A percentile compares a stretch with the other conserved stretches of the same genome.
These are phyloP conservation scores for Hebeloma cylindrosporum DNA, from an alignment of 768 basidiomycete species.

Conservation along the genomic window DNA sequence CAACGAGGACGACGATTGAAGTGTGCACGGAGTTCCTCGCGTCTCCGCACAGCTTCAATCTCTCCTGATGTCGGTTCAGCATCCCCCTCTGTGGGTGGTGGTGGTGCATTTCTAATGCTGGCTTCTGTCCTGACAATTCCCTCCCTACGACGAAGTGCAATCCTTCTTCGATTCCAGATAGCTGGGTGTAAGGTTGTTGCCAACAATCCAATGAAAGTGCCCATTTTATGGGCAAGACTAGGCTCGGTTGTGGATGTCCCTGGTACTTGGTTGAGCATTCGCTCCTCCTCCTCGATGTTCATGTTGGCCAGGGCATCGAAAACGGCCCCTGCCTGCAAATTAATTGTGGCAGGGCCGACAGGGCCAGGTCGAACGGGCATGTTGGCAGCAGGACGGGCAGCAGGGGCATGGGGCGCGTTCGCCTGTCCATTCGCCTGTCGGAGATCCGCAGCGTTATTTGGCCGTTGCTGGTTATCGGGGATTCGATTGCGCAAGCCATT, in stretches of 20 bases:
- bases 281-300: conserved; percentile 58
- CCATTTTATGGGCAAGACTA: conserved; percentile 45
- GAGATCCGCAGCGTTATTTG: conserved; percentile 15
- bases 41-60: conserved; percentile 33
- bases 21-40: conserved; percentile 46
- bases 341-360: conserved; percentile 24
- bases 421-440: conserved; percentile 11
- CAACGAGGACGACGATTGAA: conserved; percentile 56
- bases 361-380: conserved; percentile 15
- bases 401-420: conserved; percentile 9
- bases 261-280: conserved; percentile 37
- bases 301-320: conserved; percentile 57
- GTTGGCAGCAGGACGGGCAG: conserved; percentile 15
- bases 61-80: conserved; percentile 31
- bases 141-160: conserved; percentile 59
- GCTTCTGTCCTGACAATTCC: conserved; percentile 68
- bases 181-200: conserved; percentile 69
- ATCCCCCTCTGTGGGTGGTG: conserved; percentile 19
- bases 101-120: conserved; percentile 39
- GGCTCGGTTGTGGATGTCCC: conserved; percentile 42
- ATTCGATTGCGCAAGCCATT: conserved; percentile 39
- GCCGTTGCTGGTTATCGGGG: conserved; percentile 28
- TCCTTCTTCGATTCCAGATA: conserved; percentile 67
- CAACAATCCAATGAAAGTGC: conserved; percentile 56
- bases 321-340: conserved; percentile 33